These are phyloP conservation scores for Salix arbutifolia DNA, from an alignment of 345 rosid species.

Conservation along the genomic window DNA sequence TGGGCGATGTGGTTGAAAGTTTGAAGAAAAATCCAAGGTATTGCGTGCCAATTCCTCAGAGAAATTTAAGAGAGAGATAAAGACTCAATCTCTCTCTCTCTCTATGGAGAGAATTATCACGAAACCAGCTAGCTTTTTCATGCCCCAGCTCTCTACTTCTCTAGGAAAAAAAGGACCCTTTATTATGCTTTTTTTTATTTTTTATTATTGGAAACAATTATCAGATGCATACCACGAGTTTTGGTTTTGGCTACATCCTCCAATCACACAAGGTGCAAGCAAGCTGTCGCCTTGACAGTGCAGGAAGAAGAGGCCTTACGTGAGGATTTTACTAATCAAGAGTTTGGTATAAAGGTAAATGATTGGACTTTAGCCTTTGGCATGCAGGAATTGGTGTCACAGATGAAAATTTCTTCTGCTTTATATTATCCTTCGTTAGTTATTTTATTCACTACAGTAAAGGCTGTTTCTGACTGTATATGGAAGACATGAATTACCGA, in stretches of 20 bases:
- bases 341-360: not conserved
- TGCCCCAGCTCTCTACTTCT: slow-evolving; percentile 19
- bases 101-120: slow-evolving; percentile 25
- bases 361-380: not conserved
- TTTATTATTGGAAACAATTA: not conserved
- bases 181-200: not conserved
- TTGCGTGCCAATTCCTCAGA: slow-evolving; percentile 17
- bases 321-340: not conserved
- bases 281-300: not conserved
- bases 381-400: not conserved
- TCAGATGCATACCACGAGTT: not conserved
- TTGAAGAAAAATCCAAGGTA: slow-evolving; percentile 33
- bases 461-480: slow-evolving; percentile 46
- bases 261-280: not conserved
- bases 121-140: slow-evolving; percentile 36
- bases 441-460: slow-evolving; percentile 19
- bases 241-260: not conserved
- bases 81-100: not conserved
- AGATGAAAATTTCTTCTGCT: not conserved
- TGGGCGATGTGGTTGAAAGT: slow-evolving; percentile 27
- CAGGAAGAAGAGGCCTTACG: not conserved
- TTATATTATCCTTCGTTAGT: not conserved
- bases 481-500: slow-evolving; percentile 20
- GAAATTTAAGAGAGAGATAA: not conserved
- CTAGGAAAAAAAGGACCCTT: slow-evolving; percentile 5